Conservation (phyloP, 495 filamentous ascomycete genomes). For the Glonium stellatum region DNA sequence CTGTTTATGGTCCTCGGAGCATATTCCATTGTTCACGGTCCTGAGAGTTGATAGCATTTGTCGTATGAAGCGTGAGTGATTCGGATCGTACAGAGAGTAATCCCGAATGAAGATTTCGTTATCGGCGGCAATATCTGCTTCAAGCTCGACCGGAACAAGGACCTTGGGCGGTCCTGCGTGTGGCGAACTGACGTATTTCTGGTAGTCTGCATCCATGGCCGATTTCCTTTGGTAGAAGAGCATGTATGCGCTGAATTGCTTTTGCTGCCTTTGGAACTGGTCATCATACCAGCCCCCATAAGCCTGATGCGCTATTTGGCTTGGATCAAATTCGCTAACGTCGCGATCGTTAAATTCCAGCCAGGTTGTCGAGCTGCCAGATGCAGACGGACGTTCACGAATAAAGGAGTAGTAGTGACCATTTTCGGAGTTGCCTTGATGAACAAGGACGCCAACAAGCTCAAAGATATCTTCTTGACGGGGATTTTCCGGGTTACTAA, state of each 20-base stretch:
- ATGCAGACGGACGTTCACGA: conserved; percentile 60
- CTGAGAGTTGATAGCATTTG: conserved; percentile 48
- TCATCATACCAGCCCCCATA: conserved; percentile 66
- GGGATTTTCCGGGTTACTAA: conserved; percentile 56
- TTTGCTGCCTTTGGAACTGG: conserved; percentile 37
- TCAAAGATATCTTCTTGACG: conserved; percentile 70
- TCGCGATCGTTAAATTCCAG: conserved; percentile 89
- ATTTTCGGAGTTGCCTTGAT: conserved; percentile 85
- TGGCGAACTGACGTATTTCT: conserved; percentile 25
- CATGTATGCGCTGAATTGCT: conserved; percentile 70
- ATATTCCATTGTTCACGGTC: conserved; percentile 38
- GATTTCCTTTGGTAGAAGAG: conserved; percentile 88
- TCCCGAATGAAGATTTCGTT: conserved; percentile 67
- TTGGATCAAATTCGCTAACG: conserved; percentile 67
- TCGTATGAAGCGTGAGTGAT: conserved; percentile 61
- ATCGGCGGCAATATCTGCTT: conserved; percentile 57
- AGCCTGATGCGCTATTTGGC: conserved; percentile 63
- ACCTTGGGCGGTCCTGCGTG: conserved; percentile 48
- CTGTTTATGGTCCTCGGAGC: conserved; percentile 45
- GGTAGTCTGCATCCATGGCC: conserved; percentile 46
- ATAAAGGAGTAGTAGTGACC: conserved; percentile 98
- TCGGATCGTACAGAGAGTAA: conserved; percentile 73
- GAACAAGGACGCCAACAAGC: conserved; percentile 85
- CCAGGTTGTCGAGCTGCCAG: conserved; percentile 52
- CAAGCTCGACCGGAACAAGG: conserved; percentile 48